Evolutionary conservation across 2,329 filamentous ascomycete genomes (phyloP).

Genomic region (Colletotrichum filicis): DNA sequence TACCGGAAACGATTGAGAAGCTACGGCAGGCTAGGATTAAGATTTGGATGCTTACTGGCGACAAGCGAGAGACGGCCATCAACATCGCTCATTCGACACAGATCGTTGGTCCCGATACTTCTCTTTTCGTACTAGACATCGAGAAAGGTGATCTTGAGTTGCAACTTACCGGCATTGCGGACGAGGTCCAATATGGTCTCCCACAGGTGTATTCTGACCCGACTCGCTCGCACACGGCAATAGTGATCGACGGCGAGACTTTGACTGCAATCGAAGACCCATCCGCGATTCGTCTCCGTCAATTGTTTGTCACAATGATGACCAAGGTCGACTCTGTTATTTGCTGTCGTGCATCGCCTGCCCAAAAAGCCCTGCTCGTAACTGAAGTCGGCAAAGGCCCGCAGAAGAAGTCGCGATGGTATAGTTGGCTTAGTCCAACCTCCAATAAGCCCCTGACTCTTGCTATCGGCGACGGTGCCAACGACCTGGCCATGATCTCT

Average conservation of each 20-base stretch:
- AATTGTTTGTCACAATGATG: conserved; percentile 82
- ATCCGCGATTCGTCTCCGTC: conserved; percentile 46
- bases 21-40: conserved; percentile 86
- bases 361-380: conserved; percentile 89
- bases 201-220: conserved; percentile 41
- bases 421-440: conserved; percentile 49
- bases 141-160: conserved; percentile 70
- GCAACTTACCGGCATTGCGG: conserved; percentile 71
- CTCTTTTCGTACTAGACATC: conserved; percentile 80
- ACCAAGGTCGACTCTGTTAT: conserved; percentile 88
- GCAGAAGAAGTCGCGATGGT: conserved; percentile 51
- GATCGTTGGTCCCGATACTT: conserved; percentile 78
- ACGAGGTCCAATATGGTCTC: conserved; percentile 69
- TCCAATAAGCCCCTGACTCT: conserved; percentile 73
- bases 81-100: conserved; percentile 83
- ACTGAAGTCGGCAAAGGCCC: conserved; percentile 79
- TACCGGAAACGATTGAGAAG: conserved; percentile 87
- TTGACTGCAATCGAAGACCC: conserved; percentile 76
- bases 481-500: conserved; percentile 96
- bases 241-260: conserved; percentile 88
- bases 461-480: conserved; percentile 92
- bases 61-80: conserved; percentile 87
- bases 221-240: conserved; percentile 71
- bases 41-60: conserved; percentile 94
- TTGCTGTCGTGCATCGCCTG: conserved; percentile 89